phyloP scores from a whole-genome alignment of 257 asterid species.

The Phtheirospermum japonicum region DNA sequence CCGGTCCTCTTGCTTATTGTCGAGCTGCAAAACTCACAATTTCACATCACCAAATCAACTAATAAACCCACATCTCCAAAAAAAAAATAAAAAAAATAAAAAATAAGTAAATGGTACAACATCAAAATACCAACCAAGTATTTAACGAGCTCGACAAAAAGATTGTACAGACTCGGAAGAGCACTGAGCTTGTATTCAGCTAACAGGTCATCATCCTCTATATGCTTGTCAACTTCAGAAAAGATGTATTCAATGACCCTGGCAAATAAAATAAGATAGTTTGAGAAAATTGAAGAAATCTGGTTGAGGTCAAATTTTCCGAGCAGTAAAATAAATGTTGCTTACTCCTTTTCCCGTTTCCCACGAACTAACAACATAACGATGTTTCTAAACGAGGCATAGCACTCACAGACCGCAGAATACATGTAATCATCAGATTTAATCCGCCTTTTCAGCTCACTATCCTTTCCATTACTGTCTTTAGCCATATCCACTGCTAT shows the following conservation, averaged over 20 bases:
- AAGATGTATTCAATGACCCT: constrained; percentile 82
- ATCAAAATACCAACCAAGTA: constrained; percentile 59
- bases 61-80: constrained; percentile 5
- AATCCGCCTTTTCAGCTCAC: constrained; percentile 76
- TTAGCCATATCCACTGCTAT: constrained; percentile 96
- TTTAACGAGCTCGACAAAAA: constrained; percentile 74
- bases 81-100: neutral
- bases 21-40: constrained; percentile 49
- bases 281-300: constrained; percentile 20
- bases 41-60: constrained; percentile 16
- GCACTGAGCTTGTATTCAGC: constrained; percentile 68
- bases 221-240: constrained; percentile 77
- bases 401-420: constrained; percentile 86
- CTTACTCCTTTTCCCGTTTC: constrained; percentile 71
- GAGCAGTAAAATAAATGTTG: constrained; percentile 7
- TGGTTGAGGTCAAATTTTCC: neutral
- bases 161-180: constrained; percentile 78
- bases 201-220: constrained; percentile 49
- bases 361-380: constrained; percentile 65
- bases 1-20: constrained; percentile 75
- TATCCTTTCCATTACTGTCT: constrained; percentile 86
- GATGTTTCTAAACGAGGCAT: constrained; percentile 76
- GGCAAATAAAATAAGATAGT: constrained; percentile 25
- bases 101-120: neutral
- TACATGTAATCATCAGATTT: constrained; percentile 77